Conservation (phyloP, 495 filamentous ascomycete genomes). For the Annulohypoxylon nitens region DNA sequence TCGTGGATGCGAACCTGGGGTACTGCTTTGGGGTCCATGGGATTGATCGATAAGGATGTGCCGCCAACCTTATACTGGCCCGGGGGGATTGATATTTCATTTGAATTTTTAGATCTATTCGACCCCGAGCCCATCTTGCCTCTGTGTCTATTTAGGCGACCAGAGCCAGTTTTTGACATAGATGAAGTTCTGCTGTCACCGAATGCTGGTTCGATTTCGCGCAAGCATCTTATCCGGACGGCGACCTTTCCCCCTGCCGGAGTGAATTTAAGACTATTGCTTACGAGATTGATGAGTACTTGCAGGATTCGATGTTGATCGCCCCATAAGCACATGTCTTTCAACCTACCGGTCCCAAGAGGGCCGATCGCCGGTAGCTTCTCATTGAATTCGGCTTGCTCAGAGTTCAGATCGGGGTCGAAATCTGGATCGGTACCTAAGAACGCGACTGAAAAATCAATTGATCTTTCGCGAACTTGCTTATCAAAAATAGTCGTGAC, state of each 20-base stretch:
- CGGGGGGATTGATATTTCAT: constrained; percentile 47
- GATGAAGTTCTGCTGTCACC: constrained; percentile 64
- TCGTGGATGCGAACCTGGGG: constrained; percentile 66
- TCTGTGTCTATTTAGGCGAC: constrained; percentile 55
- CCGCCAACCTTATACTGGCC: constrained; percentile 50
- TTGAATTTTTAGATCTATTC: constrained; percentile 62
- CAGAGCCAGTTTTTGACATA: constrained; percentile 61
- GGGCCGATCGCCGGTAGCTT: constrained; percentile 67
- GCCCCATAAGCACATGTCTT: constrained; percentile 85
- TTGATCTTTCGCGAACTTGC: constrained; percentile 82
- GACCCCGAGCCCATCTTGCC: constrained; percentile 64
- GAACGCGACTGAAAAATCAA: constrained; percentile 78
- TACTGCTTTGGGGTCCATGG: constrained; percentile 64
- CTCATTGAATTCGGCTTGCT: constrained; percentile 54
- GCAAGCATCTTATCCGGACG: constrained; percentile 78
- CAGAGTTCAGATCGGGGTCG: constrained; percentile 52
- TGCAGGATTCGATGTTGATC: constrained; percentile 90
- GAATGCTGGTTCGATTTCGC: constrained; percentile 61
- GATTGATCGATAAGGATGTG: constrained; percentile 70
- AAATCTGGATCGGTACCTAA: constrained; percentile 59
- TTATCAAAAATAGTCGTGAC: constrained; percentile 88
- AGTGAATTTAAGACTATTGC: constrained; percentile 94
- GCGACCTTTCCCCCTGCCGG: constrained; percentile 79
- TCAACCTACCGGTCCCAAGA: constrained; percentile 71
- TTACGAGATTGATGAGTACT: constrained; percentile 92